Base-by-base conservation (phyloP, 192 early-diverging fungal species). In the Rhizophagus sp. region DNA sequence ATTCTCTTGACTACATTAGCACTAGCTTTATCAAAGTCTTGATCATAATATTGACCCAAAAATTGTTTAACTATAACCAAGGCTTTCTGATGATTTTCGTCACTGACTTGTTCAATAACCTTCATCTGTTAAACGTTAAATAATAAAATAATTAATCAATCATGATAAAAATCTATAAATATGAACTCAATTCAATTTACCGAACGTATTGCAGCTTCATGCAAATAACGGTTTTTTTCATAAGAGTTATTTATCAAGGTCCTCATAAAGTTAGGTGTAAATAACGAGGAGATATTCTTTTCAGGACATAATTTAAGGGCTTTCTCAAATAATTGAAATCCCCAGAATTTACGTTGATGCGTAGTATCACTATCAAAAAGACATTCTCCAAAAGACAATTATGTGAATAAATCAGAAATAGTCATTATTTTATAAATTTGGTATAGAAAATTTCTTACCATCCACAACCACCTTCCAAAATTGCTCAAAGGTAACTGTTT, bases 301-400 rank as follows among this genome's bases (percentile, higher is more conserved):
- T 84, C 67, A 1, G 88, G 75, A 17, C 93, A 78, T 25, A 80
- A 83, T 2, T 88, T 88, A 41, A 95, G 84, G n/a, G 90, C 83
- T 76, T 86, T 89, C 74, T 93, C 90, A 63, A 98, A 90, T 27
- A 97, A 81, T 73, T 95, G 90, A 86, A 97, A 95, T 64, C 95
- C 97, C 90, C 97, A 92, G 86, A 89, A 96, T 83, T 94, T 96
- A 80, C 94, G 92, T 82, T 95, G 94, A 85, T 97, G 92, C 69
- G 91, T 90, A 17, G 90, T 79, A 9, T 90, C 88, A 0, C 91
- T 85, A 52, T 88, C 89, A 79, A 98, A 97, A 66, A 98, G 85
- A 7, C 89, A 87, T 41, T 92, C 90, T 12, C n/a, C 5, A 85
- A 62, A n/a, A 33, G n/a, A 24, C 39, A 39, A 83, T 41, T 25